Base-by-base conservation (phyloP, 2,329 filamentous ascomycete genomes). In the Pyricularia sp. region DNA sequence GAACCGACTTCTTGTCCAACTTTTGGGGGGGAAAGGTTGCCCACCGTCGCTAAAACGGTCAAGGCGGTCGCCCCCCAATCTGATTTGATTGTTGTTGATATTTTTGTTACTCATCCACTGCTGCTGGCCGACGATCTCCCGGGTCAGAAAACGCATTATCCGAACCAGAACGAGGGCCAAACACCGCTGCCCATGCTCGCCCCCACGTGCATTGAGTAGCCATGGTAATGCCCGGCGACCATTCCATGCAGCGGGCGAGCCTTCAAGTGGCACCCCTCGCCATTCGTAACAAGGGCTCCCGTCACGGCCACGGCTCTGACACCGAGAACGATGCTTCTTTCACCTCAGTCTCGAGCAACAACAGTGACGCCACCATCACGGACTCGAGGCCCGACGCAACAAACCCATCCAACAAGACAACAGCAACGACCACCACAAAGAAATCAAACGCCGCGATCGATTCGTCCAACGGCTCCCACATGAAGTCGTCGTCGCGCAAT, bases 401-500 rank as follows among this genome's bases (percentile, higher is more conserved):
- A 23, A 28, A 67, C 25, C 64, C n/a, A n/a, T n/a, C 68, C n/a
- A 14, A 64, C 59, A 64, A 64, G 25, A 65, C n/a, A 20, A 67
- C 36, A 23, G 28, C 28, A 30, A 30, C 28, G 4, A 30, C 28
- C 28, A 30, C 28, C 28, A 30, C 28, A 14, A 65, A 31, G 64
- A 36, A 31, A 12, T 2, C 28, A 65, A 36, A 65, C 64, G 28
- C 9, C 25, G 75, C 77, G 9, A 76, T 77, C 68, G 80, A 80
- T 70, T 78, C 80, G 66, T 82, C 84, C 75, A 74, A 80, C 63
- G 79, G 84, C 73, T 80, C 85, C 65, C 89, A 93, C 72, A 90
- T 94, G 79, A 94, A 91, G 66, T 92, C 92, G 31, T 92, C 89
- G 71, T 94, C 92, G 10, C 92, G 92, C 23, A 88, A 89, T 78